Evolutionary conservation across 805 yeast genomes (phyloP).

Genomic region (Blastobotrys chiropterorum): DNA sequence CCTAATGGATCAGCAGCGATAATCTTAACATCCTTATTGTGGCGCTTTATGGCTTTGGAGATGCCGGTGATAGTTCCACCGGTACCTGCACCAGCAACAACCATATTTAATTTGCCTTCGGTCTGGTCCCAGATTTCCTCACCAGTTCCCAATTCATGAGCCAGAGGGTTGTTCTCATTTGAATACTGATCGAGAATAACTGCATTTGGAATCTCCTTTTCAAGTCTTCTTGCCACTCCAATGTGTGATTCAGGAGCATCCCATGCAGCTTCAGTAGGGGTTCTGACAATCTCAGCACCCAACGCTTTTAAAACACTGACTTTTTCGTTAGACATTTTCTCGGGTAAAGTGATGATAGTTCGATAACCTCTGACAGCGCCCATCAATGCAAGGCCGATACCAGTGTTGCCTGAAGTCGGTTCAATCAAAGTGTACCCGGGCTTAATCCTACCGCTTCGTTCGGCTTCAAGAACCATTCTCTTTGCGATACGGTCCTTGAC

Average conservation of each 20-base stretch:
- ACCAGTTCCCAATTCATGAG: constrained; percentile 82
- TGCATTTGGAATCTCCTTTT: constrained; percentile 78
- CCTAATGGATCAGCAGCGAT: constrained; percentile 86
- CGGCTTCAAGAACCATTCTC: constrained; percentile 83
- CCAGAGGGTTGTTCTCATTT: constrained; percentile 72
- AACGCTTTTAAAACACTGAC: constrained; percentile 81
- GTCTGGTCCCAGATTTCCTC: constrained; percentile 81
- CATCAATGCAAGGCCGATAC: constrained; percentile 80
- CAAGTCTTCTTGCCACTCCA: constrained; percentile 77
- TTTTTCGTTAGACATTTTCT: constrained; percentile 87
- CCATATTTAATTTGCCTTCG: constrained; percentile 58
- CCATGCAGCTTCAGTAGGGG: constrained; percentile 91
- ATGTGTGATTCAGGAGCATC: constrained; percentile 88
- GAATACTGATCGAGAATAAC: constrained; percentile 80
- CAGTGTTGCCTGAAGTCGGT: constrained; percentile 89
- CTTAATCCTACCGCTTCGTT: constrained; percentile 64
- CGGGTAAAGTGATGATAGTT: constrained; percentile 82
- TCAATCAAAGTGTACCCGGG: constrained; percentile 85
- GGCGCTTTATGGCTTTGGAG: constrained; percentile 66
- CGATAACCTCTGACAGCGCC: constrained; percentile 86
- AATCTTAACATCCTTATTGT: constrained; percentile 53
- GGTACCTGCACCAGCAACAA: constrained; percentile 91
- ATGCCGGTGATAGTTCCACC: constrained; percentile 90
- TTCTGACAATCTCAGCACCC: constrained; percentile 86
- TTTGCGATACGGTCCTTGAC: constrained; percentile 85